Evolutionary conservation across 768 basidiomycete species (phyloP), one percentile per base, ranked within the genome.

Genomic region (Epithele typhae): DNA sequence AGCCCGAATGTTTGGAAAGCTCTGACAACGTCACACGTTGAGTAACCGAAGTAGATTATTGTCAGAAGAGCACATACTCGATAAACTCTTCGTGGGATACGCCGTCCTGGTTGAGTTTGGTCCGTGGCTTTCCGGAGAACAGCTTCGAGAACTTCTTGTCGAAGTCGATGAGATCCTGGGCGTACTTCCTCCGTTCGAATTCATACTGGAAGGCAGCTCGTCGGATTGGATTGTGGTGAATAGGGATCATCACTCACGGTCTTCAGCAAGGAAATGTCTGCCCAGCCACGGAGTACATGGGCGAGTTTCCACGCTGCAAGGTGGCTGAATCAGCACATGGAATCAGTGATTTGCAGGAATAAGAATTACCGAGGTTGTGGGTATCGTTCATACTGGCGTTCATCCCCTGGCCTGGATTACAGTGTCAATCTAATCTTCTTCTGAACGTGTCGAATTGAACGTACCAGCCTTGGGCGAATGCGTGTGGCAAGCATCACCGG

Each of bases 371-470:
- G 12, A 79, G 67, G 53, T 80, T 79, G 56, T 75, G 78, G 0
- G 73, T 62, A 45, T 80, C 78, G 44, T 71, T 75, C 67, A 78
- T 76, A 43, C 72, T 72, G 4, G 73, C 76, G 25, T 76, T 77
- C 75, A 75, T 72, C 1, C 74, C 77, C 47, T 78, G 77, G 5
- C 68, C 67, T 50, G 62, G 14, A 18, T n/a, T n/a, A n/a, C n/a
- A n/a, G n/a, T n/a, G n/a, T n/a, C n/a, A n/a, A n/a, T n/a, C n/a
- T n/a, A n/a, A n/a, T n/a, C 4, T 7, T 15, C 15, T 3, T 5
- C 5, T 7, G 27, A 30, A 14, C 27, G 40, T 19, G 40, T 9
- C 19, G 4, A 24, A 21, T 7, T 48, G 5, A 15, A 35, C 56
- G 46, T 37, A 65, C 70, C 69, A 43, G 72, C 73, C 59, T 72